These are phyloP conservation scores for Ogataea haglerorum DNA, from an alignment of 805 yeast genomes.

Conservation along the genomic window DNA sequence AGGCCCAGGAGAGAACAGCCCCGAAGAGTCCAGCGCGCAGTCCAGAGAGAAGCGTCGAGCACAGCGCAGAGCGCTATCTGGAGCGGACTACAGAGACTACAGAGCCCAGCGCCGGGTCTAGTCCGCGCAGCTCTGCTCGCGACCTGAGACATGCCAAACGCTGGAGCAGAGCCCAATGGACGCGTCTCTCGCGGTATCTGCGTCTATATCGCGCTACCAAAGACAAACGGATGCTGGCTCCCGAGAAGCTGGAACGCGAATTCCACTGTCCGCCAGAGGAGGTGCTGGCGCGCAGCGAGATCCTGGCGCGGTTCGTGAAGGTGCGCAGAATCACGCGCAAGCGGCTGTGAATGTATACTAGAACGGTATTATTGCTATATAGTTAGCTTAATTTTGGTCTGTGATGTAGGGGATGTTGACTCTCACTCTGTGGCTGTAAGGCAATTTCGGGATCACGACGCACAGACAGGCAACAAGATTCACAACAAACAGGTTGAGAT, in stretches of 20 bases:
- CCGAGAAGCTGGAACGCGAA: constrained; percentile 12
- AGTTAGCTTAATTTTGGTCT: constrained; percentile 21
- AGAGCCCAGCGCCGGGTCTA: too few species aligned
- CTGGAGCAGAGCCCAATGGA: constrained; percentile 28
- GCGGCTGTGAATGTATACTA: constrained; percentile 3
- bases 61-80: too few species aligned
- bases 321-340: constrained; percentile 17
- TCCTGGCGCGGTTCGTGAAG: constrained; percentile 19
- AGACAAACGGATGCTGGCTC: constrained; percentile 13
- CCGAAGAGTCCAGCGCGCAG: too few species aligned
- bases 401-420: constrained; percentile 53
- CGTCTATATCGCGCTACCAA: constrained; percentile 19
- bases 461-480: constrained; percentile 79
- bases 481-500: constrained; percentile 69
- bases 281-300: constrained; percentile 19
- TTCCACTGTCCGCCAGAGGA: constrained; percentile 27
- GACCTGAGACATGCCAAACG: neutral
- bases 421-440: constrained; percentile 75
- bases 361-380: constrained; percentile 14
- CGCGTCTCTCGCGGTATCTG: constrained; percentile 19
- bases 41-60: too few species aligned
- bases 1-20: too few species aligned
- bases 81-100: too few species aligned
- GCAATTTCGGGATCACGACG: constrained; percentile 89
- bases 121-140: too few species aligned